These are phyloP conservation scores for Silene latifolia DNA, from an alignment of 148 eudicot genomes.

Conservation along the genomic window DNA sequence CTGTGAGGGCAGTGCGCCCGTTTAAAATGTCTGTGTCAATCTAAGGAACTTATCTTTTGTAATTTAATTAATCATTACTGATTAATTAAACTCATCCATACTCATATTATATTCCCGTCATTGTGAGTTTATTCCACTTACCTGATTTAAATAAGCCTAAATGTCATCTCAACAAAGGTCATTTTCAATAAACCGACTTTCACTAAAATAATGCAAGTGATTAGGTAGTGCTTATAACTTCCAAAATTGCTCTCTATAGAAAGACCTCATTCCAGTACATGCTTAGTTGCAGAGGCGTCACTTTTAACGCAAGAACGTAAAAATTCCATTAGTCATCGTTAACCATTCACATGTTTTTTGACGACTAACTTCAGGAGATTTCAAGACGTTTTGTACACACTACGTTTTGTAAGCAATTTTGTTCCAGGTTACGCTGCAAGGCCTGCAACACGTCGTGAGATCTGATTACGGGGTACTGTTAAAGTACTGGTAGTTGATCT, in stretches of 20 bases:
- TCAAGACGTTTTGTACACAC: neutral
- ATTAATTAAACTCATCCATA: conserved; percentile 12
- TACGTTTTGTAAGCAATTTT: conserved; percentile 7
- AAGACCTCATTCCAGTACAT: conserved; percentile 3
- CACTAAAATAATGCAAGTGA: conserved; percentile 17
- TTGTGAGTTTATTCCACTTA: conserved; percentile 17
- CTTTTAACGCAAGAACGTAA: conserved; percentile 1
- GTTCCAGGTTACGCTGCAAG: conserved; percentile 5
- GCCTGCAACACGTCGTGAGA: conserved; percentile 1
- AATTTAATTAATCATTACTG: conserved; percentile 16
- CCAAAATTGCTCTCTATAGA: conserved; percentile 24
- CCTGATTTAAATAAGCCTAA: conserved; percentile 5
- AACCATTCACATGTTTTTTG: conserved; percentile 8
- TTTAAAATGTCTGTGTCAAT: conserved; percentile 1
- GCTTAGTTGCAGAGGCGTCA: conserved; percentile 12
- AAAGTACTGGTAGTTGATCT: neutral
- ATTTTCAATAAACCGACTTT: conserved; percentile 27
- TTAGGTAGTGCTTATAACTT: conserved; percentile 22
- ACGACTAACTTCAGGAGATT: neutral
- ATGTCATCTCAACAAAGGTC: conserved; percentile 19
- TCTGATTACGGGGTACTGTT: conserved; percentile 16
- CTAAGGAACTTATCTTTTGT: conserved; percentile 19
- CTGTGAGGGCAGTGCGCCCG: conserved; percentile 7
- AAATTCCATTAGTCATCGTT: conserved; percentile 4
- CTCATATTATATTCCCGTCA: conserved; percentile 10